phyloP scores from a whole-genome alignment of 257 asterid species.

The Nicotiana tomentosiformis region DNA sequence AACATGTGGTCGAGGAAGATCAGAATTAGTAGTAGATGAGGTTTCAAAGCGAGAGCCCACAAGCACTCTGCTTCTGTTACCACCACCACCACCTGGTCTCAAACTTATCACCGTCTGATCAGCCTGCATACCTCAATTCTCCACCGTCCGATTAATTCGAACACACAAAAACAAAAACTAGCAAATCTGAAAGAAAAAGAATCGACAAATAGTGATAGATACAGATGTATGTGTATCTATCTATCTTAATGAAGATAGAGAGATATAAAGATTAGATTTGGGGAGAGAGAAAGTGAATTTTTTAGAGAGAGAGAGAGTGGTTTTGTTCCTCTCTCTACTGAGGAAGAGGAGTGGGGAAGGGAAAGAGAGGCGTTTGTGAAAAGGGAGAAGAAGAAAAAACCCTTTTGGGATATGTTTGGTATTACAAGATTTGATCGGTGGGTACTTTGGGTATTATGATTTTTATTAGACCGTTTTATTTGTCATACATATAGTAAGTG shows the following conservation, averaged over 20 bases:
- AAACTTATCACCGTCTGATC: constrained; percentile 45
- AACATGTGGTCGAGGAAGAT: constrained; percentile 34
- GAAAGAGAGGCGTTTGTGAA: background rate
- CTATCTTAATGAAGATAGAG: background rate
- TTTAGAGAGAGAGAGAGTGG: constrained; percentile 10
- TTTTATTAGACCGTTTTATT: background rate
- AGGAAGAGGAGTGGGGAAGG: constrained; percentile 13
- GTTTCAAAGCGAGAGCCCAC: constrained; percentile 32
- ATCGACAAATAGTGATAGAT: background rate
- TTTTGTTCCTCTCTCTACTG: constrained; percentile 47
- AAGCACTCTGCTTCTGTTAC: constrained; percentile 30
- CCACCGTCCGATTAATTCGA: constrained; percentile 21
- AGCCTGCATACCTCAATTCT: constrained; percentile 41
- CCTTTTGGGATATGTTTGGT: background rate
- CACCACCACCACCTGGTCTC: constrained; percentile 46
- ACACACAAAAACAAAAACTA: background rate
- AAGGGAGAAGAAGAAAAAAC: background rate
- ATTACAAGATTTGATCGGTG: background rate
- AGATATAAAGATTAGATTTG: background rate
- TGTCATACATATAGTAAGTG: background rate
- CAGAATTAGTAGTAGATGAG: constrained; percentile 25
- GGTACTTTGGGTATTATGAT: no score
- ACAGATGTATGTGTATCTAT: background rate
- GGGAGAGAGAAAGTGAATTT: background rate
- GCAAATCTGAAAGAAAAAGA: background rate